Percentiles rank a stretch among this genome's conserved stretches.
Evolutionary conservation across 2,329 filamentous ascomycete species (phyloP).

Genomic region (Clonostachys rhizophaga): DNA sequence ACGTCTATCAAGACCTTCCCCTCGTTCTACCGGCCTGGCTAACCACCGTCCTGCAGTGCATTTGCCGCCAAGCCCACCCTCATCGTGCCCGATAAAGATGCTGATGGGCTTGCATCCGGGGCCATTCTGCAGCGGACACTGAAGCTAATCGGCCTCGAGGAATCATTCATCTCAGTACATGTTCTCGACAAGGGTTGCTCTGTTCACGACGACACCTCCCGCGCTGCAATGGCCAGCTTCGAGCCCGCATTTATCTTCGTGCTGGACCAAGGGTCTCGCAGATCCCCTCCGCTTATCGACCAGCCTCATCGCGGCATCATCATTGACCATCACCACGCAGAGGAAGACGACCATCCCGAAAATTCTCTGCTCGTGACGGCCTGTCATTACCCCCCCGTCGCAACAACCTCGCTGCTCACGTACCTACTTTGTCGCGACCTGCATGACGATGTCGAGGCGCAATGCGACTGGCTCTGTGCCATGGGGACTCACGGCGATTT

Average conservation of each 20-base stretch:
- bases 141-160: conserved; percentile 48
- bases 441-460: conserved; percentile 38
- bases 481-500: conserved; percentile 65
- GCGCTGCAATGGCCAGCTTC: conserved; percentile 41
- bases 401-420: conserved; percentile 59
- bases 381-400: conserved; percentile 59
- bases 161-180: conserved; percentile 49
- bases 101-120: conserved; percentile 61
- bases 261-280: conserved; percentile 60
- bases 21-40: neutral
- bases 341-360: conserved; percentile 49
- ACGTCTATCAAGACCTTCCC: conserved; percentile 5
- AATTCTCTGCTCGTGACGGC: conserved; percentile 53
- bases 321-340: conserved; percentile 62
- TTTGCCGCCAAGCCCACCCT: conserved; percentile 43
- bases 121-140: conserved; percentile 59
- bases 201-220: conserved; percentile 50
- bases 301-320: conserved; percentile 45
- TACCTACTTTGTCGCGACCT: conserved; percentile 58
- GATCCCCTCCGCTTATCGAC: conserved; percentile 47
- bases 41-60: conserved; percentile 31
- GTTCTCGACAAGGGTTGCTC: conserved; percentile 54
- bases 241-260: conserved; percentile 56
- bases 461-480: conserved; percentile 57
- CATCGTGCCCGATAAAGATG: conserved; percentile 66